Percentiles rank a stretch among this genome's conserved stretches.
Evolutionary conservation across 371 early-diverging fungal species (phyloP).

Genomic region (Mortierella sp.): DNA sequence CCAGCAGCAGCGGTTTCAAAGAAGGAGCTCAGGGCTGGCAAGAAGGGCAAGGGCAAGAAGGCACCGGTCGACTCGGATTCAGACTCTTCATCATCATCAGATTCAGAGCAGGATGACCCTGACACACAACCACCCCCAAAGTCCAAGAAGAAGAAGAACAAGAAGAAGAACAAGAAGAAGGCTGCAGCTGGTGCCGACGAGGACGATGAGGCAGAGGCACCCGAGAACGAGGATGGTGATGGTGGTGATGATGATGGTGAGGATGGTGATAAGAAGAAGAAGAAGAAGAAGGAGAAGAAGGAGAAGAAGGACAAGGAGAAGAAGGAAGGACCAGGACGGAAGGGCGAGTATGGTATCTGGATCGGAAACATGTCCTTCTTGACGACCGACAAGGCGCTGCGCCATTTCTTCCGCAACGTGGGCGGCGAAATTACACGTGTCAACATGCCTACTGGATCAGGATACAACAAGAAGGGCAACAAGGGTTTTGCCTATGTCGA

Average conservation of each 20-base stretch:
- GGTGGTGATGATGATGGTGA: constrained; percentile 36
- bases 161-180: constrained; percentile 41
- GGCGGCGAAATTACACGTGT: constrained; percentile 75
- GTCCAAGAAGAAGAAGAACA: constrained; percentile 57
- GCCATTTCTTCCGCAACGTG: constrained; percentile 69
- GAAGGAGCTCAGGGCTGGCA: constrained; percentile 58
- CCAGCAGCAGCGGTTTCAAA: constrained; percentile 33
- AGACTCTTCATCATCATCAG: constrained; percentile 26
- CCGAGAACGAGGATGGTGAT: constrained; percentile 41
- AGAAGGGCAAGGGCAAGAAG: constrained; percentile 9
- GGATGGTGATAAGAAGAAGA: constrained; percentile 26
- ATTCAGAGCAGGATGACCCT: constrained; percentile 48
- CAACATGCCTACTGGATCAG: constrained; percentile 69
- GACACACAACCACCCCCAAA: constrained; percentile 55
- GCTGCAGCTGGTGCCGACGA: constrained; percentile 15
- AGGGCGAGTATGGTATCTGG: constrained; percentile 75
- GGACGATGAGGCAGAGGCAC: constrained; percentile 38
- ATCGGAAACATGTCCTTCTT: constrained; percentile 80
- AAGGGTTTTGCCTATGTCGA: constrained; percentile 81
- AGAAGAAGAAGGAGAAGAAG: constrained; percentile 43
- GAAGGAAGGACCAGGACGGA: constrained; percentile 59
- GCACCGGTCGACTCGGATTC: constrained; percentile 13
- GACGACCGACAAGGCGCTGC: constrained; percentile 68
- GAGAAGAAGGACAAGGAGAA: constrained; percentile 54
- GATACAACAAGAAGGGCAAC: constrained; percentile 66